These are phyloP conservation scores for Vicia villosa DNA, from an alignment of 306 rosid genomes.

Conservation along the genomic window DNA sequence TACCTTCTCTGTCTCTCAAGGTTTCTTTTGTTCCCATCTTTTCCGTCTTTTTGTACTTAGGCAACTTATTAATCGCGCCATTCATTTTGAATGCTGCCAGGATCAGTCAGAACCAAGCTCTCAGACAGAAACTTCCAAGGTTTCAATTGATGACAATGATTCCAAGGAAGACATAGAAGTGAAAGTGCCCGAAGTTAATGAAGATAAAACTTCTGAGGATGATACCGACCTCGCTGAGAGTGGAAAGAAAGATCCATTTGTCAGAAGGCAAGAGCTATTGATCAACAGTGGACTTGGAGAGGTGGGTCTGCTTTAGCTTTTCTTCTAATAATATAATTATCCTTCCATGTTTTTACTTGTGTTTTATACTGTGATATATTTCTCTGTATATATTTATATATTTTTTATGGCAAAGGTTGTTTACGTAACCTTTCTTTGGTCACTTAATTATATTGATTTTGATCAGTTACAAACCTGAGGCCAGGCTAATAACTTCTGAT, in stretches of 20 bases:
- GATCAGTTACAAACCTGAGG: slow-evolving; percentile 8
- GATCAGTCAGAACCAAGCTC: slow-evolving; percentile 50
- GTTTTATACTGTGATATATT: slow-evolving; percentile 6
- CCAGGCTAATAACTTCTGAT: slow-evolving; percentile 25
- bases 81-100: slow-evolving; percentile 40
- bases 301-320: slow-evolving; percentile 56
- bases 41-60: slow-evolving; percentile 9
- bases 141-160: slow-evolving; percentile 48
- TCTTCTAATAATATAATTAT: slow-evolving; percentile 3
- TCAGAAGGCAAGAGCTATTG: slow-evolving; percentile 87
- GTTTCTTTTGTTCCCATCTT: slow-evolving; percentile 43
- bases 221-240: slow-evolving; percentile 57
- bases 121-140: slow-evolving; percentile 44
- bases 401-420: background rate
- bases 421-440: background rate
- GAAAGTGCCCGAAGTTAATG: slow-evolving; percentile 42
- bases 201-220: slow-evolving; percentile 44
- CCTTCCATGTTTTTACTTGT: slow-evolving; percentile 23
- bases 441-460: slow-evolving; percentile 25
- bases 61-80: slow-evolving; percentile 30
- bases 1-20: slow-evolving; percentile 78
- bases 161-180: slow-evolving; percentile 44
- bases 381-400: background rate
- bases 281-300: slow-evolving; percentile 92
- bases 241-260: slow-evolving; percentile 89